A percentile compares a stretch with the other conserved stretches of the same genome.
Evolutionary conservation across 257 asterid species (phyloP).

Genomic region (Galeopsis tetrahit): DNA sequence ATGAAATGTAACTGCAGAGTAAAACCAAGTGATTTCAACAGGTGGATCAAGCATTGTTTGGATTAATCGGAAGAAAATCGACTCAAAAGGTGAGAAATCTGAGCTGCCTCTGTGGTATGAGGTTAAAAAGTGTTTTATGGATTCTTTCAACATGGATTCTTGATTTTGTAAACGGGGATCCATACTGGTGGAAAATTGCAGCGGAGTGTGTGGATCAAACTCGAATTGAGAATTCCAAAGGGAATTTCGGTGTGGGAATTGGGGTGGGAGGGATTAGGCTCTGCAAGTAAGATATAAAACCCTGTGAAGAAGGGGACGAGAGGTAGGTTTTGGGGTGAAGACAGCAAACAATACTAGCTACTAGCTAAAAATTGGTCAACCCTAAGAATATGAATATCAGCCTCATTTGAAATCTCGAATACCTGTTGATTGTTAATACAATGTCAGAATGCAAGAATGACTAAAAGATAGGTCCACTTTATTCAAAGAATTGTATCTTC

Average conservation of each 20-base stretch:
- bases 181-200: constrained; percentile 37
- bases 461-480: not conserved
- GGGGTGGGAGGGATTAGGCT: constrained; percentile 19
- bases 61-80: constrained; percentile 77
- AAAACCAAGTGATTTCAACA: constrained; percentile 83
- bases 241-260: constrained; percentile 23
- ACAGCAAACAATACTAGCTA: not conserved
- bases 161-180: constrained; percentile 40
- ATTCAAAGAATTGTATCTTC: not conserved
- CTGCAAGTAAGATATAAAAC: constrained; percentile 29
- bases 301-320: constrained; percentile 35
- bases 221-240: not conserved
- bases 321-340: constrained; percentile 33
- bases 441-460: constrained; percentile 20
- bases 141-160: constrained; percentile 69
- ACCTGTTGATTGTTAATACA: constrained; percentile 51
- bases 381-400: not conserved
- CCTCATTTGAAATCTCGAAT: constrained; percentile 74
- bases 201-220: not conserved
- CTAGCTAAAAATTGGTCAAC: not conserved
- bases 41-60: constrained; percentile 90
- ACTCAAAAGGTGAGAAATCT: constrained; percentile 68
- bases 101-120: constrained; percentile 58
- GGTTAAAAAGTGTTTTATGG: constrained; percentile 65
- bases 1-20: constrained; percentile 74